Conservation (phyloP, 2,329 filamentous ascomycete species). For the Talaromyces sp. region DNA sequence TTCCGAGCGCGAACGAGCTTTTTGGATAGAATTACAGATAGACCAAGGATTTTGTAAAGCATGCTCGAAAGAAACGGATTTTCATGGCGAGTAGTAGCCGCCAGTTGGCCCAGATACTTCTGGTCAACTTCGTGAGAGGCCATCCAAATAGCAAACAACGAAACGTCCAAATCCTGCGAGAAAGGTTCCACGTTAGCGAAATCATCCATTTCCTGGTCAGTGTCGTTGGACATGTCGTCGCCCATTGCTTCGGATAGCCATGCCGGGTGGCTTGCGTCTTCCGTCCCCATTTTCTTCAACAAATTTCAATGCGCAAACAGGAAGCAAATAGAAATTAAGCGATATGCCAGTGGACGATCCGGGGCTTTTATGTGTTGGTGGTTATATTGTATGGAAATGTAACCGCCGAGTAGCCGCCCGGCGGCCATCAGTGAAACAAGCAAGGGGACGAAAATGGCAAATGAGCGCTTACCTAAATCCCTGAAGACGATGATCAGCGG, state of each 20-base stretch:
- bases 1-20: slow-evolving; percentile 81
- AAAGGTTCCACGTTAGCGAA: slow-evolving; percentile 30
- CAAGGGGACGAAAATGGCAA: slow-evolving; percentile 21
- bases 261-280: not conserved
- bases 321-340: not conserved
- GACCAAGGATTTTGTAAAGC: slow-evolving; percentile 85
- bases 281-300: slow-evolving; percentile 3
- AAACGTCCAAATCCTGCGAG: slow-evolving; percentile 33
- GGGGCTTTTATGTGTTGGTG: slow-evolving; percentile 11
- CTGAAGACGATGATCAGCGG: slow-evolving; percentile 3
- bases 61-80: slow-evolving; percentile 73
- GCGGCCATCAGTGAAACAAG: slow-evolving; percentile 21
- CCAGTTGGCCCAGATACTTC: slow-evolving; percentile 90
- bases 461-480: slow-evolving; percentile 29
- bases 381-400: slow-evolving; percentile 2
- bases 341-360: not conserved
- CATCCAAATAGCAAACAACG: slow-evolving; percentile 59
- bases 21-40: slow-evolving; percentile 82
- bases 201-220: slow-evolving; percentile 4
- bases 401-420: slow-evolving; percentile 20
- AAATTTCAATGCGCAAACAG: not conserved
- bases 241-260: slow-evolving; percentile 1
- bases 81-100: slow-evolving; percentile 72
- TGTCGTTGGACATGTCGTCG: not conserved
- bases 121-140: slow-evolving; percentile 96